Percentiles rank a stretch among this genome's conserved stretches.
Evolutionary conservation across 345 rosid species (phyloP).

Genomic region (Mercurialis annua): DNA sequence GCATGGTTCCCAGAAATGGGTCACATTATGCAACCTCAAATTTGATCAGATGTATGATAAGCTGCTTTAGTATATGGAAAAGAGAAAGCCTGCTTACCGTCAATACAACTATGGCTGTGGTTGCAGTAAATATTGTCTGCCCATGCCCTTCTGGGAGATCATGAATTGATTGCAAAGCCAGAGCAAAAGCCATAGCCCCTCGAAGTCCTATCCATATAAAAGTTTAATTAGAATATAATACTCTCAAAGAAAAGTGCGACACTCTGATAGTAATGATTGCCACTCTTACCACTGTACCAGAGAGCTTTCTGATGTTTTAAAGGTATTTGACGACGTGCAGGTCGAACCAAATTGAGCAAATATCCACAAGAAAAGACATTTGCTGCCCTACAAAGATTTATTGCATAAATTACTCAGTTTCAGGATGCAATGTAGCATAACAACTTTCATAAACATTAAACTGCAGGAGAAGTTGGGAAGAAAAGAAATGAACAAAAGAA

Average conservation of each 20-base stretch:
- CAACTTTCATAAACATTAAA: constrained; percentile 6
- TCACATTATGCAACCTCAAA: constrained; percentile 3
- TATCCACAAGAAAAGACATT: constrained; percentile 94
- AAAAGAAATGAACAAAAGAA: too few species aligned
- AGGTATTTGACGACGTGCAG: constrained; percentile 76
- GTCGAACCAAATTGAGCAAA: constrained; percentile 84
- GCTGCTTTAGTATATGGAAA: constrained; percentile 6
- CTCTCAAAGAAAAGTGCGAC: not conserved
- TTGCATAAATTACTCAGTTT: constrained; percentile 24
- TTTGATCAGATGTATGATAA: not conserved
- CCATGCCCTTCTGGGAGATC: constrained; percentile 99
- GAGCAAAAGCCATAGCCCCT: constrained; percentile 99
- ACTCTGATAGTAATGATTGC: constrained; percentile 3
- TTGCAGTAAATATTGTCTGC: constrained; percentile 94
- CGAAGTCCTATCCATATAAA: constrained; percentile 16
- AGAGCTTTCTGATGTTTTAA: constrained; percentile 92
- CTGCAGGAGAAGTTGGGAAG: not conserved
- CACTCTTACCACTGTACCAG: constrained; percentile 92
- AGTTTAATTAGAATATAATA: not conserved
- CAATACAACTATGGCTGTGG: constrained; percentile 93
- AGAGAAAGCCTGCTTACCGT: constrained; percentile 49
- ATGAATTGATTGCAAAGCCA: constrained; percentile 95
- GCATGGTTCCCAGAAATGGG: too few species aligned
- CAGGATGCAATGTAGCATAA: constrained; percentile 1
- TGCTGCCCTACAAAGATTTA: constrained; percentile 62